These are phyloP conservation scores for Aspergillus clavatus DNA, from an alignment of 2,329 filamentous ascomycete species.

Conservation along the genomic window DNA sequence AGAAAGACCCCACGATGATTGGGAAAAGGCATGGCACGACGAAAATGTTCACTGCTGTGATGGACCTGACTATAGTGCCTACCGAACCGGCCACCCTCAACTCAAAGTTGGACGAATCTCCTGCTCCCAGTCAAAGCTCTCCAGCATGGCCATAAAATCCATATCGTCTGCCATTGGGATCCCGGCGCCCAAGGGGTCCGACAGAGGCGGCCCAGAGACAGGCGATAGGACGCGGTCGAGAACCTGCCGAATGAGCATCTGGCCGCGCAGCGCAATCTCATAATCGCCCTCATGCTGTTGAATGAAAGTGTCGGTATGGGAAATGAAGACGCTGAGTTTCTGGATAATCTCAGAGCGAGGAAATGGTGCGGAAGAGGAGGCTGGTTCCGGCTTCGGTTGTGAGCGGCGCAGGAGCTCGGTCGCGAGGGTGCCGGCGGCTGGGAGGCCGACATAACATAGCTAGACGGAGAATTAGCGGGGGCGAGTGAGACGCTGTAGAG, in stretches of 20 bases:
- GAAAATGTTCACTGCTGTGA: too few species aligned
- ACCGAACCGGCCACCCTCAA: too few species aligned
- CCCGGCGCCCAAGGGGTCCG: not conserved
- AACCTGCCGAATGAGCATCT: slow-evolving; percentile 12
- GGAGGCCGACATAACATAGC: slow-evolving; percentile 21
- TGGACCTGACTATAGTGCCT: too few species aligned
- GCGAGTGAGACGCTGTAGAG: not conserved
- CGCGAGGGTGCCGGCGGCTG: slow-evolving; percentile 18
- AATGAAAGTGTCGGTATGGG: slow-evolving; percentile 11
- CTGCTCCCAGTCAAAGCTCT: slow-evolving; percentile 16
- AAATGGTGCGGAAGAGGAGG: slow-evolving; percentile 1
- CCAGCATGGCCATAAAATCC: slow-evolving; percentile 14
- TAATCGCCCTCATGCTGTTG: slow-evolving; percentile 11
- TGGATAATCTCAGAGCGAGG: slow-evolving; percentile 20
- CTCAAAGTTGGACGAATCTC: slow-evolving; percentile 7
- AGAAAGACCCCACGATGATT: too few species aligned
- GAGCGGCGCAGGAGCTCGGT: slow-evolving; percentile 20
- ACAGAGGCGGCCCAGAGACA: not conserved
- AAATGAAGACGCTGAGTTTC: slow-evolving; percentile 18
- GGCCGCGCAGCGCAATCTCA: slow-evolving; percentile 7
- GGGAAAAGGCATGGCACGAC: too few species aligned
- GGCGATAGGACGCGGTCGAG: slow-evolving; percentile 14
- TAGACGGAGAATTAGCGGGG: slow-evolving; percentile 4
- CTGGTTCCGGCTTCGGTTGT: slow-evolving; percentile 2
- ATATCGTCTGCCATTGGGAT: not conserved